phyloP scores from a whole-genome alignment of 1,139 yeast genomes.

The Yamadazyma kanchanaburiensis region DNA sequence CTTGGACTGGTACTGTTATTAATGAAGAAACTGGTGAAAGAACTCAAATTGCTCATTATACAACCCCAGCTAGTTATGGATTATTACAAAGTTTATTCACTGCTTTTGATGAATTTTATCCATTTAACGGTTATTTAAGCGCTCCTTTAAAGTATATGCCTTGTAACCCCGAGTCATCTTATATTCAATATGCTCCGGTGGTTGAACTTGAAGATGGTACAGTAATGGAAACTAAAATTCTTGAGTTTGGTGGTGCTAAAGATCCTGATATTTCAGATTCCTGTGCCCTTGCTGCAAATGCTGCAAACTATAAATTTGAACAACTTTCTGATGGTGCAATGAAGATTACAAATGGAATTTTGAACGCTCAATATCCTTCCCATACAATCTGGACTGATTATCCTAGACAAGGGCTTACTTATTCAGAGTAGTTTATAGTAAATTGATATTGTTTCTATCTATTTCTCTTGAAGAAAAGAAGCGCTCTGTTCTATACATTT shows the following conservation, averaged over 20 bases:
- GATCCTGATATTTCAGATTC: constrained; percentile 1
- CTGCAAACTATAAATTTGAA: constrained; percentile 2
- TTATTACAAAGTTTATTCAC: constrained; percentile 1
- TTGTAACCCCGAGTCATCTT: constrained; percentile 5
- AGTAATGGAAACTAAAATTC: neutral
- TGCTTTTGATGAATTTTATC: constrained; percentile 9
- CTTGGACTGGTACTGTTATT: constrained; percentile 9
- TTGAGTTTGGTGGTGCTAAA: no score
- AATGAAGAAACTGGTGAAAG: constrained; percentile 9
- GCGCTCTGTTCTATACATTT: no score
- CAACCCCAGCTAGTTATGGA: constrained; percentile 10
- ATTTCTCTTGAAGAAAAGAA: no score
- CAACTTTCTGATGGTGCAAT: constrained; percentile 4
- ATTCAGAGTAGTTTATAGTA: no score
- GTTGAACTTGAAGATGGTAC: constrained; percentile 4
- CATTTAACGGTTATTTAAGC: neutral
- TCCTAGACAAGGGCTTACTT: no score
- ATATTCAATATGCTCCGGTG: constrained; percentile 9
- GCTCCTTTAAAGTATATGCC: constrained; percentile 1
- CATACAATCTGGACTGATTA: no score
- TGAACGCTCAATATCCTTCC: no score
- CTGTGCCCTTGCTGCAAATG: constrained; percentile 4
- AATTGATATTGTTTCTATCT: no score
- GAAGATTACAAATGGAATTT: constrained; percentile 5
- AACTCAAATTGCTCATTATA: constrained; percentile 7